Conservation (phyloP, 2,329 filamentous ascomycete genomes). For the Chaetomiaceae sp. region DNA sequence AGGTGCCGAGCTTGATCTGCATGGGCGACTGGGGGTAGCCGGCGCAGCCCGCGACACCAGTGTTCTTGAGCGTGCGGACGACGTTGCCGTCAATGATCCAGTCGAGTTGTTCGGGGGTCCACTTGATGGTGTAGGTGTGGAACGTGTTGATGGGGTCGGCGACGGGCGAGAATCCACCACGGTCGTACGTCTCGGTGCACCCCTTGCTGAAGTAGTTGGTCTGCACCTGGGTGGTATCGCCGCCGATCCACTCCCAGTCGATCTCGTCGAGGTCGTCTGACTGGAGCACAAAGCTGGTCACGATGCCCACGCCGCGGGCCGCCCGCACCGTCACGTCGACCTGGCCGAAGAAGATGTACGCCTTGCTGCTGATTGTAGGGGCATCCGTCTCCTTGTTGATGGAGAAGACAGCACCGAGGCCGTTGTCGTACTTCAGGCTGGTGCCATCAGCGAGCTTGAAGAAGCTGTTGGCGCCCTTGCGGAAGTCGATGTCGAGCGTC, state of each 20-base stretch:
- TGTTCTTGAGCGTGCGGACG: conserved; percentile 44
- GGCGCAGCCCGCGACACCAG: conserved; percentile 47
- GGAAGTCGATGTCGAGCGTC: conserved; percentile 64
- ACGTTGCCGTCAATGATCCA: conserved; percentile 55
- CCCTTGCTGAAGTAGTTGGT: conserved; percentile 83
- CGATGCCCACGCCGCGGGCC: conserved; percentile 75
- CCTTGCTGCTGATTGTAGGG: conserved; percentile 69
- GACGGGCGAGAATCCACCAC: conserved; percentile 60
- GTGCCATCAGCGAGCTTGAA: conserved; percentile 48
- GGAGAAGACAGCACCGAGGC: conserved; percentile 52
- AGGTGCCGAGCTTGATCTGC: conserved; percentile 59
- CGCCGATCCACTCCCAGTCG: conserved; percentile 93
- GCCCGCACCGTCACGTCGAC: conserved; percentile 76
- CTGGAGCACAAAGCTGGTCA: conserved; percentile 85
- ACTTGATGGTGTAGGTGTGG: conserved; percentile 66
- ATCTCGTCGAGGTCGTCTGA: conserved; percentile 92
- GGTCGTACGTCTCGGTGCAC: conserved; percentile 65
- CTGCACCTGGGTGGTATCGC: conserved; percentile 69
- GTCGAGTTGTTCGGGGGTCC: conserved; percentile 54
- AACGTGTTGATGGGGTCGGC: conserved; percentile 47
- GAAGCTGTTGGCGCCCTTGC: conserved; percentile 59
- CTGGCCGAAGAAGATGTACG: conserved; percentile 96
- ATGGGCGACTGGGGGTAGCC: conserved; percentile 68
- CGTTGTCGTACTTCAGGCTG: conserved; percentile 41
- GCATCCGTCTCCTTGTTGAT: conserved; percentile 65